phyloP scores from a whole-genome alignment of 1,284 basidiomycete genomes.

The Kalmanozyma brasiliensis region DNA sequence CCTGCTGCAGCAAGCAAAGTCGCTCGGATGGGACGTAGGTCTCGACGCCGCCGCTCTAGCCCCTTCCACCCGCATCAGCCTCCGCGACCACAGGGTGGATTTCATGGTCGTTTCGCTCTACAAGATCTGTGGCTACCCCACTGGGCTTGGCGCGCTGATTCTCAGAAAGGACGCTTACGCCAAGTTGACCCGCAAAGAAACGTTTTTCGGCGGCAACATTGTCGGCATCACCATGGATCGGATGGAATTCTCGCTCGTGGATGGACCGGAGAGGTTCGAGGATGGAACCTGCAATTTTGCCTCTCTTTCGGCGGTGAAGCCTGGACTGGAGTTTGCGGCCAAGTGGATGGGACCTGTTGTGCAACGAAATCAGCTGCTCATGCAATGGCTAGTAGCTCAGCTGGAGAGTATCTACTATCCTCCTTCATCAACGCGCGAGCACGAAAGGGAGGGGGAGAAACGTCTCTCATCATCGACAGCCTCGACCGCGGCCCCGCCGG shows the following conservation, averaged over 20 bases:
- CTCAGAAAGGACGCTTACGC: constrained; percentile 15
- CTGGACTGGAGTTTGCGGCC: constrained; percentile 15
- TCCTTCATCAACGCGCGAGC: no score
- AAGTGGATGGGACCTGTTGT: constrained; percentile 12
- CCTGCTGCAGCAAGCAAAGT: background rate
- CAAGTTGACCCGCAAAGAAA: constrained; percentile 4
- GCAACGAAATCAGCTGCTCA: constrained; percentile 3
- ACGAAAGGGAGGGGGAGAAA: background rate
- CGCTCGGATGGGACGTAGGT: constrained; percentile 14
- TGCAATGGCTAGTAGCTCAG: constrained; percentile 15
- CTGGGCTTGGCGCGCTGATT: constrained; percentile 22
- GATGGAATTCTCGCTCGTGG: constrained; percentile 26
- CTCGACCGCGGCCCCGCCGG: no score
- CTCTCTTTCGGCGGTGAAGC: constrained; percentile 7
- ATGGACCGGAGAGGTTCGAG: constrained; percentile 29
- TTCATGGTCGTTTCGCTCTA: constrained; percentile 34
- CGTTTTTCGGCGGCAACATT: constrained; percentile 42
- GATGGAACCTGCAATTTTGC: constrained; percentile 30
- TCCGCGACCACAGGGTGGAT: constrained; percentile 8
- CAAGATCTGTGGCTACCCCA: constrained; percentile 40
- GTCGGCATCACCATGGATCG: constrained; percentile 32
- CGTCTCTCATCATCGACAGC: no score
- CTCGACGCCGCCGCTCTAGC: constrained; percentile 37
- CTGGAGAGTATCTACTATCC: constrained; percentile 25
- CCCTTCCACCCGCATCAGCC: constrained; percentile 17